Percentiles rank a stretch among this genome's conserved stretches.
These are phyloP conservation scores for Narthecium ossifragum DNA, from an alignment of 106 monocot genomes.

Conservation along the genomic window DNA sequence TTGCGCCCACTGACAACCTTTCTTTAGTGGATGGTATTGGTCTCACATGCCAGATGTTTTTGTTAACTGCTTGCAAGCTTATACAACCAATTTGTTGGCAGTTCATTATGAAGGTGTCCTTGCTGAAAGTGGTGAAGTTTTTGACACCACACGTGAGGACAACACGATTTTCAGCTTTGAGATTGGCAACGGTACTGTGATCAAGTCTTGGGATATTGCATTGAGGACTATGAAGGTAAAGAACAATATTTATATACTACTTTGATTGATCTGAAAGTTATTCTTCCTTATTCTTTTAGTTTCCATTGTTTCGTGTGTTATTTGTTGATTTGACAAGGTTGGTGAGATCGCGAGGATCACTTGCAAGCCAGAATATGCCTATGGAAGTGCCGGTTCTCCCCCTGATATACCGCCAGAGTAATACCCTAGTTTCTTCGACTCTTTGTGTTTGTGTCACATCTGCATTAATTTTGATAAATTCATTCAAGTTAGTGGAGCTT, in stretches of 20 bases:
- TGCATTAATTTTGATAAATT: too few species aligned
- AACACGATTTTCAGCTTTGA: slow-evolving; percentile 91
- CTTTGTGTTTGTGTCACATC: too few species aligned
- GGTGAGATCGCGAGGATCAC: slow-evolving; percentile 92
- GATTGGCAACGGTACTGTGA: slow-evolving; percentile 69
- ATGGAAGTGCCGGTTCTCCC: slow-evolving; percentile 88
- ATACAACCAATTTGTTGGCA: slow-evolving; percentile 14
- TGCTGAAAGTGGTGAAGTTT: slow-evolving; percentile 85
- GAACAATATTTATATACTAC: background rate
- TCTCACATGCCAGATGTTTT: background rate
- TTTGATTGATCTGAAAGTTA: background rate
- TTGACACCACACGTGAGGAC: slow-evolving; percentile 95
- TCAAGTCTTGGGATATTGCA: slow-evolving; percentile 95
- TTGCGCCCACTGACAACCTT: slow-evolving; percentile 59
- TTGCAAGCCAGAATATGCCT: slow-evolving; percentile 95
- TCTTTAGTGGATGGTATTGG: slow-evolving; percentile 81
- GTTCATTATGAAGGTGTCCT: slow-evolving; percentile 95
- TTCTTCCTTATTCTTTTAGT: too few species aligned
- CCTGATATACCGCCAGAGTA: slow-evolving; percentile 97
- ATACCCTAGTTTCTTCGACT: too few species aligned
- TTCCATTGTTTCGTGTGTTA: background rate
- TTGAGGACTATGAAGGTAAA: slow-evolving; percentile 94
- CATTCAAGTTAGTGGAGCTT: too few species aligned
- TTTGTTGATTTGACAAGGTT: slow-evolving; percentile 35
- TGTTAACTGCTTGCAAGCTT: background rate